Base-by-base conservation (phyloP, 2,329 filamentous ascomycete species). In the Dactylellina drechsleri region DNA sequence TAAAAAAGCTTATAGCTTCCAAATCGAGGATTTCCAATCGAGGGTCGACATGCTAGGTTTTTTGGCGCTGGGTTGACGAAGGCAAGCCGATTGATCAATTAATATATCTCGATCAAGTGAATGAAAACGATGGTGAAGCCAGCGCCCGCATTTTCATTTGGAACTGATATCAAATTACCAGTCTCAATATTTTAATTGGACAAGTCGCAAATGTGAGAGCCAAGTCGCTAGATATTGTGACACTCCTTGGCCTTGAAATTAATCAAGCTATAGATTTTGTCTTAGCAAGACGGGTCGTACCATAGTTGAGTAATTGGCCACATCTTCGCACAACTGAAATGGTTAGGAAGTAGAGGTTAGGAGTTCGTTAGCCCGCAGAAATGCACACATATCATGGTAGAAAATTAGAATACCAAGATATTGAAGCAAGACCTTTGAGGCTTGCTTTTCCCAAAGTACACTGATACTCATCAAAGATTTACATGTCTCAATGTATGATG, bases 51-150 rank as follows among this genome's bases (percentile, higher is more conserved):
- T 23, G 47, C 12, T 52, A 8, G 15, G 16, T 50, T 20, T 18
- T 20, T 52, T n/a, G 47, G 20, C 12, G 2, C 2, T 23, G 47
- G 47, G 12, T 52, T 18, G 2, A 18, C 6, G 16, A 16, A 52
- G 18, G 12, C 47, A 18, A 52, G 47, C 10, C 47, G 47, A 52
- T 52, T 52, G 47, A 36, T 36, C 31, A 36, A 36, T 36, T 36
- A 3, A 7, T 36, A 1, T 5, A 10, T 36, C 10, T 36, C 31
- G 31, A 47, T 13, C 13, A 8, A 47, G 43, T n/a, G 43, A 6
- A 6, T 47, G 7, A 47, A 47, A 47, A 18, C 43, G 43, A 10
- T n/a, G 13, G 43, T 13, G 43, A 18, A 8, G 1, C 7, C 16
- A 16, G 4, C 43, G 15, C 3, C 15, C n/a, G 43, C 13, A 47